Base-by-base conservation (phyloP, 1,284 basidiomycete genomes). In the Ceratobasidium sp. region DNA sequence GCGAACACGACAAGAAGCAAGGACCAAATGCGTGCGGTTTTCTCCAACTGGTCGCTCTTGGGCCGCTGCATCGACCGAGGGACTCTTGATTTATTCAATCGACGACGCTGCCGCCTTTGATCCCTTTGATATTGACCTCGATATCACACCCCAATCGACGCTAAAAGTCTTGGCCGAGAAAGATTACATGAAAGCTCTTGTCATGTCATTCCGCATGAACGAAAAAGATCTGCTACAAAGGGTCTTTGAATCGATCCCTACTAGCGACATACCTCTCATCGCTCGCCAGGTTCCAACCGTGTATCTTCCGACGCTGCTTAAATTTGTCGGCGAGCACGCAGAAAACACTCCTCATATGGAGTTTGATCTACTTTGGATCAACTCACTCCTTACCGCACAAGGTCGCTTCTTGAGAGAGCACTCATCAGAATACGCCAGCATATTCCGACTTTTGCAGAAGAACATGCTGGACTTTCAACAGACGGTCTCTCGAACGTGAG, bases 31-130 rank as follows among this genome's bases (percentile, higher is more conserved):
- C 77, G 91, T 99, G 14, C 88, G 92, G 46, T 98, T 99, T 79
- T 92, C 93, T 1, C 96, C 97, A 0, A 97, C 96, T 0, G 97
- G 97, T 3, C 86, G 95, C 43, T 89, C 90, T 59, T 99, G 96
- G 96, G 96, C 96, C 1, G 97, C 95, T 0, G 95, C 97, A 9
- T 95, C 93, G 39, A 98, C 97, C 0, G 95, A 98, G 79, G 97
- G 97, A 0, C 82, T 99, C 16, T 84, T 99, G 65, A 90, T 99
- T 72, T 99, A 97, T 81, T 92, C 94, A 2, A 84, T 98, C 39
- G 96, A 98, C 82, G 92, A 96, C 74, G 85, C 86, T n/a, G 85
- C 93, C 52, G 82, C 89, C 1, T 99, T 99, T 80, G 97, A 99
- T 80, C 97, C 97, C 0, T 94, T 98, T 80, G 97, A 99, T 79